Conservation (phyloP, 257 asterid genomes). For the Henckelia pumila region DNA sequence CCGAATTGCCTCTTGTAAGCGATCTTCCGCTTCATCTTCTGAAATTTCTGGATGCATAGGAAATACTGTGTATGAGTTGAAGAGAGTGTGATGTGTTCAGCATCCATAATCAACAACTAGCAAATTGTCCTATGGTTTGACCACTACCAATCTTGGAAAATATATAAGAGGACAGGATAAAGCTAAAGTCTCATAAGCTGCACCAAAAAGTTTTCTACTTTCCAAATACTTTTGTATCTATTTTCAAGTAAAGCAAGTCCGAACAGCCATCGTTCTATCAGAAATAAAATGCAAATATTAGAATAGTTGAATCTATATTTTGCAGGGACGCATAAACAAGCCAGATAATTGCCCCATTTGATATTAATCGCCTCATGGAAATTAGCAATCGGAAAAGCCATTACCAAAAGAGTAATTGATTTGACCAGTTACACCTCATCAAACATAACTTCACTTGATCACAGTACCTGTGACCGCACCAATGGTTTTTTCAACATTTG, state of each 20-base stretch:
- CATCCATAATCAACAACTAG: background rate
- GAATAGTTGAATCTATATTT: conserved; percentile 9
- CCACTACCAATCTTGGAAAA: conserved; percentile 12
- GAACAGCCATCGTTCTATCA: conserved; percentile 11
- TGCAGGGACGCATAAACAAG: conserved; percentile 11
- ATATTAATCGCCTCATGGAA: conserved; percentile 20
- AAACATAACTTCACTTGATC: conserved; percentile 8
- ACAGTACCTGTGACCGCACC: conserved; percentile 88
- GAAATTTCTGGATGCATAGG: conserved; percentile 69
- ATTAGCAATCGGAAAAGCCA: conserved; percentile 14
- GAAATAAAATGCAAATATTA: conserved; percentile 9
- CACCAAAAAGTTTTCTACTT: background rate
- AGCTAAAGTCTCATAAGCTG: conserved; percentile 14
- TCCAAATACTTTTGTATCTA: conserved; percentile 1
- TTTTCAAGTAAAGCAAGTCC: conserved; percentile 3
- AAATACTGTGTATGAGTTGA: conserved; percentile 1
- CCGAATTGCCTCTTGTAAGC: conserved; percentile 92
- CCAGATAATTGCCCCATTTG: conserved; percentile 5
- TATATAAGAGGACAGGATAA: conserved; percentile 15
- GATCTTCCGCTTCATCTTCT: conserved; percentile 98
- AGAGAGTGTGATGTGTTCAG: background rate
- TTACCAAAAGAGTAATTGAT: conserved; percentile 14
- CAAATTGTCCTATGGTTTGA: background rate
- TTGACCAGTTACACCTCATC: conserved; percentile 17
- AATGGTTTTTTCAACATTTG: conserved; percentile 86